Base-by-base conservation (phyloP, 768 basidiomycete genomes). In the Cubamyces lactineus region DNA sequence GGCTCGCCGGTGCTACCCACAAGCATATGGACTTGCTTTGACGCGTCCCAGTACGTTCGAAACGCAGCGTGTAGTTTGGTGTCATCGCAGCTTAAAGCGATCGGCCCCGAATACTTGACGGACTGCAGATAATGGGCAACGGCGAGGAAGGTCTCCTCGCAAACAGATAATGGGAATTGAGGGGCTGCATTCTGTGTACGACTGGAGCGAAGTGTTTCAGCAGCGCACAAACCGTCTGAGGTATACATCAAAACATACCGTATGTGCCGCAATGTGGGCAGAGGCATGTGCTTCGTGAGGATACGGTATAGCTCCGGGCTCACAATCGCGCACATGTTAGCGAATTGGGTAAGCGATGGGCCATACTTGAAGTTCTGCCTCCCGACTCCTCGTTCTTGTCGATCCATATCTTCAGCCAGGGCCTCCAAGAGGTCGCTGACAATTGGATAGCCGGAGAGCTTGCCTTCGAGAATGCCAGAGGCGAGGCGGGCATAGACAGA, bases 331-430 rank as follows among this genome's bases (percentile, higher is more conserved):
- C 72, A 9, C 2, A 75, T 66, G 49, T 76, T 69, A 11, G 57
- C 59, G 39, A 77, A 72, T 26, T 79, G 74, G 6, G 73, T 69
- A 34, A 67, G 71, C 0, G 62, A 71, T 1, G 75, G 74, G 1
- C 72, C 53, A 59, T 77, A 78, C 5, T 62, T 53, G 63, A 78
- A 75, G 50, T 79, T 78, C 53, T 76, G 76, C 59, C 68, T 66
- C 0, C 75, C 76, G 1, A 71, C 67, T 0, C 75, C 76, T 0
- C 69, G 65, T 2, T 67, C 67, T 21, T 75, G 63, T 1, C 67
- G 52, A 13, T 78, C 76, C 0, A 41, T 17, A 8, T 66, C 58
- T 0, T 48, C 26, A 0, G 74, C 70, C 53, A 77, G 69, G 1
- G 74, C 78, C 17, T 73, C 48, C 0, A 78, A 48, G 0, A 78